These are phyloP conservation scores for Phytopythium mirpurense DNA, from an alignment of 352 stramenopile species.

Conservation along the genomic window DNA sequence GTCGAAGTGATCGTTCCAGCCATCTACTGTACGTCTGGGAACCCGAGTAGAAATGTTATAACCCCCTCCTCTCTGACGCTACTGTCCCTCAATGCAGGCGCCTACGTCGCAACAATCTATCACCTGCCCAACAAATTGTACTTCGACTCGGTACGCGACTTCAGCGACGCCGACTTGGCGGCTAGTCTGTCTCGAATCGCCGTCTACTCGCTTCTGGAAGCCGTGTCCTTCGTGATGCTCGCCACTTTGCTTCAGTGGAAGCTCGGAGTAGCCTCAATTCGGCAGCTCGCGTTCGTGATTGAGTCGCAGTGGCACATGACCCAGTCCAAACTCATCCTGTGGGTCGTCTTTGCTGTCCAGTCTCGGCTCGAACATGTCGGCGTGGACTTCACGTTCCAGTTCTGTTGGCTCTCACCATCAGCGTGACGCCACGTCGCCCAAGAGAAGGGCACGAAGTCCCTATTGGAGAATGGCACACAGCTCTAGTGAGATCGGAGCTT, in stretches of 20 bases:
- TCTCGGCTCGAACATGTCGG: conserved; percentile 18
- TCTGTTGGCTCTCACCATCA: conserved; percentile 15
- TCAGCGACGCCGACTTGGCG: conserved; percentile 8
- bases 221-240: conserved; percentile 24
- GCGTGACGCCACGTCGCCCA: too few species aligned
- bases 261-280: conserved; percentile 17
- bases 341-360: conserved; percentile 17
- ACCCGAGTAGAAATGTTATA: background rate
- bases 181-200: conserved; percentile 13
- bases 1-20: conserved; percentile 18
- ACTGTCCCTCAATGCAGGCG: background rate
- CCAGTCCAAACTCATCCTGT: conserved; percentile 32
- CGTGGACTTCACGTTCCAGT: conserved; percentile 25
- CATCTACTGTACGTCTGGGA: conserved; percentile 12
- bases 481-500: too few species aligned
- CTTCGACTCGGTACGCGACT: conserved; percentile 13
- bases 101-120: conserved; percentile 4
- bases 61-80: background rate
- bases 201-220: conserved; percentile 25
- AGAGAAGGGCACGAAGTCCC: too few species aligned
- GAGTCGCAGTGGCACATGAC: conserved; percentile 27
- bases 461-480: too few species aligned
- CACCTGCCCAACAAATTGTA: conserved; percentile 16
- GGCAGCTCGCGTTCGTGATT: conserved; percentile 29
- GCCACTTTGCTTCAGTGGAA: conserved; percentile 14